Evolutionary conservation across 1,284 basidiomycete genomes (phyloP).

Genomic region (Heliocybe sulcata): DNA sequence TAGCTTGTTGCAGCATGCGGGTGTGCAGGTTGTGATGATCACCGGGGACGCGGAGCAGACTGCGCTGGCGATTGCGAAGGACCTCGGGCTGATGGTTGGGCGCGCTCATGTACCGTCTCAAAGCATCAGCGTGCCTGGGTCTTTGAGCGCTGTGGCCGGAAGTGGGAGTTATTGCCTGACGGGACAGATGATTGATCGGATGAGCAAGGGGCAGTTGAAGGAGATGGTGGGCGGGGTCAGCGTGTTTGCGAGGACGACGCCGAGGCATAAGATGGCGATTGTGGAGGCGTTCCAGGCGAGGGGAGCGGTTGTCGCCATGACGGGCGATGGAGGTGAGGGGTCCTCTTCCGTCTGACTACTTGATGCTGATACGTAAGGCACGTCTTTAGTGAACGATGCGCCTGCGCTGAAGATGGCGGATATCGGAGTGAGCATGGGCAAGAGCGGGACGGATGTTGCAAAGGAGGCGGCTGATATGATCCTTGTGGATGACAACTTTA

Average conservation of each 20-base stretch:
- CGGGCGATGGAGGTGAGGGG: constrained; percentile 77
- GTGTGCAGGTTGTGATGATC: constrained; percentile 97
- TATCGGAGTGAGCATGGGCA: constrained; percentile 97
- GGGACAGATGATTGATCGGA: constrained; percentile 80
- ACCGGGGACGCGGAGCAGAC: constrained; percentile 94
- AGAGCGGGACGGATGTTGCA: constrained; percentile 94
- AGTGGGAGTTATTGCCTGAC: constrained; percentile 45
- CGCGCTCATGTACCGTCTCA: constrained; percentile 12
- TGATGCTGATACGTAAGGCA: not conserved
- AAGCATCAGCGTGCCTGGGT: constrained; percentile 5
- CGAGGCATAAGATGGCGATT: constrained; percentile 96
- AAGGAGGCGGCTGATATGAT: constrained; percentile 98
- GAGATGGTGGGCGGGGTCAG: constrained; percentile 80
- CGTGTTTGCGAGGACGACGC: constrained; percentile 93
- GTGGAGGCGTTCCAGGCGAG: constrained; percentile 87
- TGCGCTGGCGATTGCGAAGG: constrained; percentile 81
- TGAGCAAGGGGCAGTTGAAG: constrained; percentile 74
- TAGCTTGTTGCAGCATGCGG: constrained; percentile 70
- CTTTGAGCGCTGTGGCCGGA: constrained; percentile 25
- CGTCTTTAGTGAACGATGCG: constrained; percentile 81
- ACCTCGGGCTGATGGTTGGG: constrained; percentile 77
- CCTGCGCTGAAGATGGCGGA: constrained; percentile 97
- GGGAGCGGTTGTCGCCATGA: constrained; percentile 94
- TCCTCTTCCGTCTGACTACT: not conserved
- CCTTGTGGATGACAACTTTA: constrained; percentile 96